These are phyloP conservation scores for Neltuma alba DNA, from an alignment of 306 rosid species.

Conservation along the genomic window DNA sequence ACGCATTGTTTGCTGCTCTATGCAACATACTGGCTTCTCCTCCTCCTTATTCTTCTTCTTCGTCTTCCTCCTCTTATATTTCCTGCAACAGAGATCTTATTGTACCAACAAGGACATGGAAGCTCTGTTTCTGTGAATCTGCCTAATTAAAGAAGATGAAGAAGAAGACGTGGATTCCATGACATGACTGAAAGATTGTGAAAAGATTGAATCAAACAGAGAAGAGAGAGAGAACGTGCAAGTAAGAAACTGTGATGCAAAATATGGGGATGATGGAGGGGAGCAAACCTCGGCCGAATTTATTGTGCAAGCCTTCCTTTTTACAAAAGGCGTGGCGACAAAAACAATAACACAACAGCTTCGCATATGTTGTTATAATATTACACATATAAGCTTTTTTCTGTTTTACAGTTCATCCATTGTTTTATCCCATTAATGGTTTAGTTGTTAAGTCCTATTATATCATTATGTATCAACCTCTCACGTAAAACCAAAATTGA, in stretches of 20 bases:
- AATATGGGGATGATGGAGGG: constrained; percentile 66
- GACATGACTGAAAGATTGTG: constrained; percentile 9
- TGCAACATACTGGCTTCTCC: constrained; percentile 61
- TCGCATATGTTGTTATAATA: not conserved
- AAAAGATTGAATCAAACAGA: not conserved
- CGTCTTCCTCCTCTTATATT: constrained; percentile 21
- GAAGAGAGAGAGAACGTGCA: constrained; percentile 45
- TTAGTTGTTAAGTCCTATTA: not conserved
- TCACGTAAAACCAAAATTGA: not conserved
- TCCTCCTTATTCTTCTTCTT: constrained; percentile 22
- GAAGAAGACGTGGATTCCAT: constrained; percentile 45
- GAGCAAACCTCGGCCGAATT: constrained; percentile 64
- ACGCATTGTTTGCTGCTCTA: constrained; percentile 96
- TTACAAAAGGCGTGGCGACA: not conserved
- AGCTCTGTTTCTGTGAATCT: constrained; percentile 13
- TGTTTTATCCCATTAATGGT: not conserved
- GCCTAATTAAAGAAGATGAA: constrained; percentile 15
- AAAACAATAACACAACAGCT: not conserved
- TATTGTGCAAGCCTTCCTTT: constrained; percentile 44
- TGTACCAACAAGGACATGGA: constrained; percentile 35
- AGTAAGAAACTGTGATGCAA: constrained; percentile 34
- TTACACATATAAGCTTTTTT: not conserved
- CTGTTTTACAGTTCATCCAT: not conserved
- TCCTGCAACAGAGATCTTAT: constrained; percentile 15
- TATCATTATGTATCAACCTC: not conserved